A percentile compares a stretch with the other conserved stretches of the same genome.
Evolutionary conservation across 2,329 filamentous ascomycete species (phyloP).

Genomic region (Neoarthrinium moseri): DNA sequence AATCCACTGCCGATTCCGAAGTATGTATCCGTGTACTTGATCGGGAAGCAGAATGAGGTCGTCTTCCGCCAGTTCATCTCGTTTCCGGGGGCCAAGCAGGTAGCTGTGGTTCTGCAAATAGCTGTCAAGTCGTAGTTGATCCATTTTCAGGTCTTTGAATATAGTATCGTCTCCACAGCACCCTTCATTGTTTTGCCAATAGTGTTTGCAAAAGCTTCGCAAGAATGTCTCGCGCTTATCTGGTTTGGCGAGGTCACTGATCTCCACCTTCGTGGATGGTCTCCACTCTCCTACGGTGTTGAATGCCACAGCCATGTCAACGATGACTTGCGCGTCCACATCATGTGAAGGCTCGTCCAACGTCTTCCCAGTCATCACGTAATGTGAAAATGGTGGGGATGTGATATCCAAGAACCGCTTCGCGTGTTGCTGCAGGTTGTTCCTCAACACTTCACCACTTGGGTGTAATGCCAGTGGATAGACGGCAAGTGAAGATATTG

Average conservation of each 20-base stretch:
- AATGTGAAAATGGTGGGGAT: not conserved
- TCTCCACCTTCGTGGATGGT: not conserved
- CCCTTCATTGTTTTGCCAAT: not conserved
- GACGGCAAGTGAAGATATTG: not conserved
- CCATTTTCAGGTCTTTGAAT: not conserved
- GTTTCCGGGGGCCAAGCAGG: not conserved
- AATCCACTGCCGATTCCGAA: not conserved
- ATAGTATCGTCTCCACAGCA: not conserved
- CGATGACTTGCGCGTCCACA: slow-evolving; percentile 1
- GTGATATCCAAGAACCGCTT: not conserved
- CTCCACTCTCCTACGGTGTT: not conserved
- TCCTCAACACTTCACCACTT: not conserved
- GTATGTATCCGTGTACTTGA: not conserved
- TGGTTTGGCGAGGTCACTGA: not conserved
- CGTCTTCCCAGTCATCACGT: not conserved
- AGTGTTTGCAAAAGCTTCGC: not conserved
- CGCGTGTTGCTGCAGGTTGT: not conserved
- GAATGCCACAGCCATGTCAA: not conserved
- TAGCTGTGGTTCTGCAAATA: not conserved
- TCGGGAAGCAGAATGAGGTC: not conserved
- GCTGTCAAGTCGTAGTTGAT: not conserved
- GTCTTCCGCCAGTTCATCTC: not conserved
- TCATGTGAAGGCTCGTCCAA: not conserved
- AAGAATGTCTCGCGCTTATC: not conserved
- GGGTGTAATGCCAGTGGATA: slow-evolving; percentile 2